Evolutionary conservation across 306 rosid genomes (phyloP), one percentile per base, ranked within the genome.

Genomic region (Vigna hirtella): DNA sequence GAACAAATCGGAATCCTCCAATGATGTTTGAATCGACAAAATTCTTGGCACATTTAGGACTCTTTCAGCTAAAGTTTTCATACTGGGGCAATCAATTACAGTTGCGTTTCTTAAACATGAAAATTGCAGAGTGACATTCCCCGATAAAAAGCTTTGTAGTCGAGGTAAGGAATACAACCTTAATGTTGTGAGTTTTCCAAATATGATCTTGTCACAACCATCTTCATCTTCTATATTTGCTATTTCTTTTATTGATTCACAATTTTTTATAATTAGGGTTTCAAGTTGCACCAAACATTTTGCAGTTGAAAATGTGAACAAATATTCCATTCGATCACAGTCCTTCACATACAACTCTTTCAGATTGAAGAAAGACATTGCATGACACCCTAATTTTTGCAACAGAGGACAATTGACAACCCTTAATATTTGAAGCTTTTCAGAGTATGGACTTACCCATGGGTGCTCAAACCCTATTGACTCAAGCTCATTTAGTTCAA

Each of bases 381-480:
- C 13, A 15, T 22, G 0, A 4, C 42, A 0, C 66, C 30, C 66
- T 62, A 62, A 15, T 7, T 62, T 15, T 34, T 62, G 3, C 2
- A 62, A 2, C 6, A 2, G 2, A 34, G 24, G 2, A 24, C 68
- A 62, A 0, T 3, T 3, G 7, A 0, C 0, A 34, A 62, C 12
- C 0, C 1, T 6, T 32, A 62, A 34, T 16, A 0, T 7, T 15
- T 62, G 2, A 32, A 62, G 22, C 1, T 62, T 62, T 62, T 34
- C 47, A 32, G 68, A 15, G 47, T 15, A 34, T 62, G 68, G 47
- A 20, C 14, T 42, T 13, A 55, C 78, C 65, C 76, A 72, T 2
- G 52, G 32, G 16, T 72, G 20, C 52, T 72, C 77, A 3, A 72
- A 55, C 64, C 77, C 77, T 72, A 72, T 55, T 2, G 30, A 36